Base-by-base conservation (phyloP, 768 basidiomycete genomes). In the Termitomyces sp. region DNA sequence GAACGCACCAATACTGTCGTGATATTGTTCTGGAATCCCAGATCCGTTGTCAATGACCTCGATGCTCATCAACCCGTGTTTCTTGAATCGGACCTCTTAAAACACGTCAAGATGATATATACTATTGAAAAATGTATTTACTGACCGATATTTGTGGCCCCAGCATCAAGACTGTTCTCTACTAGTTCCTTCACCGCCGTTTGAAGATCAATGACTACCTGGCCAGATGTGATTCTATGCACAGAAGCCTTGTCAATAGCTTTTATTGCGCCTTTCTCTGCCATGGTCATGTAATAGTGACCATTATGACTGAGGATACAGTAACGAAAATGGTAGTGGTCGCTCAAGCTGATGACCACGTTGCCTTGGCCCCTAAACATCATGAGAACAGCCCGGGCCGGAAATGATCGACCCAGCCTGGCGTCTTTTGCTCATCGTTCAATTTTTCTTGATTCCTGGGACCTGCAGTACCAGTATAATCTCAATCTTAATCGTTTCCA, bases 121-220 rank as follows among this genome's bases (percentile, higher is more conserved):
- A 49, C 5, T 37, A 5, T 45, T 4, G 25, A 23, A 12, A 21
- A 42, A 40, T n/a, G 29, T n/a, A 2, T 12, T 25, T 19, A 65
- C 86, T 31, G 43, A 91, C 96, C 95, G 41, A 99, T 83, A 62
- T 74, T 85, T 0, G 90, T 94, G 0, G 95, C 92, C 0, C 89
- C 90, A 1, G 97, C 95, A 69, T 99, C 97, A 31, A 98, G 75
- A 56, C 92, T 91, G 69, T 99, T 99, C 73, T 99, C 97, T 2
- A 99, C 83, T 10, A 98, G 83, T 70, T 99, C 97, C 69, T 98
- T 99, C 57, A 98, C 87, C 1, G 94, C 94, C 0, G 90, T 91
- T 68, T 95, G 93, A 0, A 98, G 82, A 68, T 97, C 94, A 27
- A 95, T 79, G 1, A 98, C 90, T 45, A 98, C 96, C 69, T 98